A percentile compares a stretch with the other conserved stretches of the same genome.
Evolutionary conservation across 176 grass and related monocot genomes (phyloP).

Genomic region (Echinochloa phyllopogon): DNA sequence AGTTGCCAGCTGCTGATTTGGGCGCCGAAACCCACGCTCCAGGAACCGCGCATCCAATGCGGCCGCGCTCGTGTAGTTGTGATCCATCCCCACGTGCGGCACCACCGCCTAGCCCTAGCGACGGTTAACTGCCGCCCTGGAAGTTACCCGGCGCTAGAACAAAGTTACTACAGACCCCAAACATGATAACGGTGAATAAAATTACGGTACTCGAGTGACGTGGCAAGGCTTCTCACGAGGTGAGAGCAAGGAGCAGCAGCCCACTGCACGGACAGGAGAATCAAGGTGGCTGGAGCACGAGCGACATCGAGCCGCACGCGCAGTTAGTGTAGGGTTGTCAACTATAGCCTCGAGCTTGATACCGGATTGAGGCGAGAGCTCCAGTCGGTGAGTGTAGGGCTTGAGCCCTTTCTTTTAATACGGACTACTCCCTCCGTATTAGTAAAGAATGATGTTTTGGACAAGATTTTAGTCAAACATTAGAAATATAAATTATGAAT

Average conservation of each 20-base stretch:
- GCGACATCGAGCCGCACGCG: slow-evolving; percentile 39
- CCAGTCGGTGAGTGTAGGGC: neutral
- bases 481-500: too few relatives aligned
- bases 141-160: neutral
- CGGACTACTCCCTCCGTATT: too few relatives aligned
- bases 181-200: neutral
- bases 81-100: slow-evolving; percentile 45
- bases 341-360: slow-evolving; percentile 19
- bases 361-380: neutral
- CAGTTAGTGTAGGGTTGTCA: neutral
- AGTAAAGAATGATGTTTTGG: too few relatives aligned
- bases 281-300: slow-evolving; percentile 28
- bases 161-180: slow-evolving; percentile 34
- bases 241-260: neutral
- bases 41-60: neutral
- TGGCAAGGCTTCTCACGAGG: slow-evolving; percentile 9
- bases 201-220: neutral
- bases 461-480: too few relatives aligned
- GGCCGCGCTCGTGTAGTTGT: too few relatives aligned
- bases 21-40: slow-evolving; percentile 41
- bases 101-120: too few relatives aligned
- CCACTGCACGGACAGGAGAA: neutral
- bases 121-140: neutral
- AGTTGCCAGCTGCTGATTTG: neutral
- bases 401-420: too few relatives aligned